Percentiles rank a stretch among this genome's conserved stretches.
These are phyloP conservation scores for Malus sylvestris DNA, from an alignment of 306 rosid species.

Conservation along the genomic window DNA sequence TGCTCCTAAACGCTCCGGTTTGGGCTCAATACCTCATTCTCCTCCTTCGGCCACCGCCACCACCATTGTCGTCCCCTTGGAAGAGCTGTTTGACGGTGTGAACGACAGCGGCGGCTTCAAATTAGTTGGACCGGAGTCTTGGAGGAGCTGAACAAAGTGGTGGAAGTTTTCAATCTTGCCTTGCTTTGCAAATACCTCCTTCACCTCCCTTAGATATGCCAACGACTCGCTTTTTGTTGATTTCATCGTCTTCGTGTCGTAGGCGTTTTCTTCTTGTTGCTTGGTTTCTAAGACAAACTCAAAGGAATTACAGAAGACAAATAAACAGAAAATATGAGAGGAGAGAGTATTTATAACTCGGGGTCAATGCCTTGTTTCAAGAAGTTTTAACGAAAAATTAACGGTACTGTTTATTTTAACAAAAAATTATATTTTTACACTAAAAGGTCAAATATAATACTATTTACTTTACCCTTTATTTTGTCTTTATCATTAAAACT, in stretches of 20 bases:
- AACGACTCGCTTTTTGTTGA: neutral
- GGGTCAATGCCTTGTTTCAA: neutral
- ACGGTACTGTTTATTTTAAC: too few species aligned
- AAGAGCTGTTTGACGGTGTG: neutral
- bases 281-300: neutral
- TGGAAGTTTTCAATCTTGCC: neutral
- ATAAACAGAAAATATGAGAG: neutral
- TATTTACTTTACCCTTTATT: too few species aligned
- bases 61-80: neutral
- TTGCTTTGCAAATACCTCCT: neutral
- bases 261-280: neutral
- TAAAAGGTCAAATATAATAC: too few species aligned
- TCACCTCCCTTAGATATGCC: neutral
- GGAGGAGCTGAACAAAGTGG: neutral
- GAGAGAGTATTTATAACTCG: neutral
- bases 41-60: too few species aligned
- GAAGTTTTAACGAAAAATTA: too few species aligned
- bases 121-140: neutral
- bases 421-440: too few species aligned
- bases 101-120: neutral
- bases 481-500: too few species aligned
- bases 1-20: too few species aligned
- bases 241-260: neutral
- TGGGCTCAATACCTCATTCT: too few species aligned
- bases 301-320: neutral